A percentile compares a stretch with the other conserved stretches of the same genome.
These are phyloP conservation scores for Marchantia paleacea DNA, from an alignment of 225 moss, liverwort and hornwort species.

Conservation along the genomic window DNA sequence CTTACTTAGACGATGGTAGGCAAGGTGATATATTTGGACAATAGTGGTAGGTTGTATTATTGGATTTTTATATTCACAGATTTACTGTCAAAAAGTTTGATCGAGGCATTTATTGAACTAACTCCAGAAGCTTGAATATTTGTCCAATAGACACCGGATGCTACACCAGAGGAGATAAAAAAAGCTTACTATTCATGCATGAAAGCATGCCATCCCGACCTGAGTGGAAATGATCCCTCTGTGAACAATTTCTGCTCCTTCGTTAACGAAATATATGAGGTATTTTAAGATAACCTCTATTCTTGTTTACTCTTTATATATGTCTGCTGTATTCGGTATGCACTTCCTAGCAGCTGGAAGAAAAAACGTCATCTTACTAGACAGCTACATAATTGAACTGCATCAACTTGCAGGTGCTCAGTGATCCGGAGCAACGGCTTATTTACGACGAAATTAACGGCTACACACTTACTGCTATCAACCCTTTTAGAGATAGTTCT, in stretches of 20 bases:
- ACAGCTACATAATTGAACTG: neutral
- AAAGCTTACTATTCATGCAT: slow-evolving; percentile 94
- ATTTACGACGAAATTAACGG: slow-evolving; percentile 99
- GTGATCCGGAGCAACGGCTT: slow-evolving; percentile 88
- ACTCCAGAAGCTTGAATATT: neutral
- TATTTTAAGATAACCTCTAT: slow-evolving; percentile 11
- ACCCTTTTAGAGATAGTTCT: slow-evolving; percentile 61
- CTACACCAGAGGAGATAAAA: slow-evolving; percentile 90
- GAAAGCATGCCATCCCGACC: slow-evolving; percentile 95
- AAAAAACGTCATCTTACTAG: neutral
- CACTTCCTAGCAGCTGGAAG: neutral
- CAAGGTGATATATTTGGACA: neutral
- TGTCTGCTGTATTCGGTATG: neutral
- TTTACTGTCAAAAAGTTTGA: neutral
- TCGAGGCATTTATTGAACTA: neutral
- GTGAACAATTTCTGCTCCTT: slow-evolving; percentile 88
- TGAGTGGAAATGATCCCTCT: slow-evolving; percentile 62
- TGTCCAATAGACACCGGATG: slow-evolving; percentile 72
- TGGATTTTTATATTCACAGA: neutral
- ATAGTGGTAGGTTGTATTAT: neutral
- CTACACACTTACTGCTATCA: slow-evolving; percentile 74
- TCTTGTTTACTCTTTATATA: neutral
- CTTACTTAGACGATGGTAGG: neutral
- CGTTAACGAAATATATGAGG: slow-evolving; percentile 94
- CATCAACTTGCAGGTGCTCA: slow-evolving; percentile 64